A percentile compares a stretch with the other conserved stretches of the same genome.
phyloP scores from a whole-genome alignment of 768 basidiomycete species.

The Lactifluus echinatus region DNA sequence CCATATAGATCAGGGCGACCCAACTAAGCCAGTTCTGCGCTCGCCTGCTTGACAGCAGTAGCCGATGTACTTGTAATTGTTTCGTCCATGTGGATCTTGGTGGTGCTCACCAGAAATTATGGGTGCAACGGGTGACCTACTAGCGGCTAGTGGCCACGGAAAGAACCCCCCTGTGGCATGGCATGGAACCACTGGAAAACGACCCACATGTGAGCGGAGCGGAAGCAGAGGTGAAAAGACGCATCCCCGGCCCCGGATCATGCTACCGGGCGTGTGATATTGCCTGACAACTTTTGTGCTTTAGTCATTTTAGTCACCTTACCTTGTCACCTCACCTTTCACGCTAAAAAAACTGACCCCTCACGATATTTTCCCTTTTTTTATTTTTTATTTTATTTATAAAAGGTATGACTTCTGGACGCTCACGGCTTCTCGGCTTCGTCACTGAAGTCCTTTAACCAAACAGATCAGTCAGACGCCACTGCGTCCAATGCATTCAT shows the following conservation, averaged over 20 bases:
- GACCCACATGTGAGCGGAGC: not conserved
- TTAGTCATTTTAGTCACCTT: slow-evolving; percentile 95
- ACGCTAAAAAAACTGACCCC: slow-evolving; percentile 44
- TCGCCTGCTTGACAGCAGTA: slow-evolving; percentile 74
- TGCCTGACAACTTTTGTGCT: slow-evolving; percentile 93
- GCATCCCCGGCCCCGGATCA: slow-evolving; percentile 93
- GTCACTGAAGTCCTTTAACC: no score
- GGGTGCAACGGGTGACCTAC: slow-evolving; percentile 95
- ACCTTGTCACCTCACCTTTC: slow-evolving; percentile 86
- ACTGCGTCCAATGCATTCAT: slow-evolving; percentile 99
- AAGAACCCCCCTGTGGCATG: slow-evolving; percentile 77
- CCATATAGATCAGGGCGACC: slow-evolving; percentile 24
- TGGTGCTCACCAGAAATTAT: slow-evolving; percentile 87
- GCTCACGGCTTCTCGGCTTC: slow-evolving; percentile 93
- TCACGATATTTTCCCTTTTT: no score
- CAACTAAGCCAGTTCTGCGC: slow-evolving; percentile 47
- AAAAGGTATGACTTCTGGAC: not conserved
- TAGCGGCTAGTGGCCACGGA: slow-evolving; percentile 98
- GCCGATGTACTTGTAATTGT: slow-evolving; percentile 74
- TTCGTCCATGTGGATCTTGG: slow-evolving; percentile 94
- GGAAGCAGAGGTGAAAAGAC: slow-evolving; percentile 26
- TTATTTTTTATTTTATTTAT: slow-evolving; percentile 6
- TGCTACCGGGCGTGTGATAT: slow-evolving; percentile 93
- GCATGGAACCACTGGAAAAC: slow-evolving; percentile 65
- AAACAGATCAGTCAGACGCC: slow-evolving; percentile 82